These are phyloP conservation scores for Adansonia madagascariensis DNA, from an alignment of 441 rosid species.

Conservation along the genomic window DNA sequence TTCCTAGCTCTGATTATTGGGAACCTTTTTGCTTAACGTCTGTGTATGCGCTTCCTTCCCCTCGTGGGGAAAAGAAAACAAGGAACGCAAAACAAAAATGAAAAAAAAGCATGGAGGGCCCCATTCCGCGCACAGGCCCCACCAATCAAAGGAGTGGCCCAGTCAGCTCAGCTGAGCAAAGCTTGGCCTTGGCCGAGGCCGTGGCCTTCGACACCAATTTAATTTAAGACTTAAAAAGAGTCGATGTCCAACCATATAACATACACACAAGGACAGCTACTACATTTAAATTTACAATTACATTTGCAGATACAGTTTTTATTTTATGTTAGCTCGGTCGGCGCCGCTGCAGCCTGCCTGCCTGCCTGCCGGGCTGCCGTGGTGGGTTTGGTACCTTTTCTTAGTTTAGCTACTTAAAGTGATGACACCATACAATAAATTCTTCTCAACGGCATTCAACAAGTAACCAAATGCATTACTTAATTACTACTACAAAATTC, in stretches of 20 bases:
- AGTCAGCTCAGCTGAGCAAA: background rate
- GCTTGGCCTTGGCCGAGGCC: too few relatives aligned
- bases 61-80: background rate
- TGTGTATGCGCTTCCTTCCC: background rate
- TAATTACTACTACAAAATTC: background rate
- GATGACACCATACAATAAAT: background rate
- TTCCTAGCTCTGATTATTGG: slow-evolving; percentile 18
- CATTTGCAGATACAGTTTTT: background rate
- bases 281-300: background rate
- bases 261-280: background rate
- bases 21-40: background rate
- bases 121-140: background rate
- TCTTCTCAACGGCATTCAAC: background rate
- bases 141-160: background rate
- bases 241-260: background rate
- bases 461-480: background rate
- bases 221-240: background rate
- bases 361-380: background rate
- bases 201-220: too few relatives aligned
- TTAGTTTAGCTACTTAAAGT: background rate
- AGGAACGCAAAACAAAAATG: background rate
- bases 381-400: background rate
- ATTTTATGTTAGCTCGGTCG: background rate
- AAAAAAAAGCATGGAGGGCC: background rate
- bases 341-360: slow-evolving; percentile 3